Evolutionary conservation across 495 filamentous ascomycete genomes (phyloP).

Genomic region (Trypethelium eluteriae): DNA sequence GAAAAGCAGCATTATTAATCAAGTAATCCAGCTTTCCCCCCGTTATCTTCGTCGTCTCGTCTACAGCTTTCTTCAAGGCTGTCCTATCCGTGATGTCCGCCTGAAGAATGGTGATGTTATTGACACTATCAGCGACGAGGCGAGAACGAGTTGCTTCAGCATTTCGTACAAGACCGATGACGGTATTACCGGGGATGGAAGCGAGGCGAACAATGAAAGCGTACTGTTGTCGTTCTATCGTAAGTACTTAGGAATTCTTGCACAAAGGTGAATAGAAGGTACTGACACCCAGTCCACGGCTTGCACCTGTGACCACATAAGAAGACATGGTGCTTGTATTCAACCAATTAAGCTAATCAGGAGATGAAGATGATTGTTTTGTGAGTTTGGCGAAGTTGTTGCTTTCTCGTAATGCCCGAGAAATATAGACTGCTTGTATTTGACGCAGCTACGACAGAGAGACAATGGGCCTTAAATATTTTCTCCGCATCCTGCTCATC

Average conservation of each 20-base stretch:
- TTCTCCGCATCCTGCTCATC: background rate
- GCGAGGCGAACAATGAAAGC: constrained; percentile 21
- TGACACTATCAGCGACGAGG: constrained; percentile 21
- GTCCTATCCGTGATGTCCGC: constrained; percentile 24
- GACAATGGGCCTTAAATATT: background rate
- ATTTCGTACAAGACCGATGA: constrained; percentile 24
- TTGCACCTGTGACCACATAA: constrained; percentile 50
- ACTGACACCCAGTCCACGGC: constrained; percentile 44
- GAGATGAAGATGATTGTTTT: too few species aligned
- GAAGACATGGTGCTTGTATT: constrained; percentile 39
- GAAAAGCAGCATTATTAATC: constrained; percentile 28
- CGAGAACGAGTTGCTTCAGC: constrained; percentile 9
- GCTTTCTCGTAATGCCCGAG: too few species aligned
- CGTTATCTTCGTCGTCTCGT: constrained; percentile 17
- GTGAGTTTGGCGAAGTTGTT: too few species aligned
- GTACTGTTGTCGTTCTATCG: constrained; percentile 14
- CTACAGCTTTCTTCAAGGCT: constrained; percentile 23
- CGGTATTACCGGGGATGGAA: constrained; percentile 18
- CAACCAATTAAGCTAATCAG: background rate
- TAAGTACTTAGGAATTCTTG: background rate
- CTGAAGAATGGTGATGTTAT: constrained; percentile 24
- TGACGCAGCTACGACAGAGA: background rate
- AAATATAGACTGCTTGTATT: background rate
- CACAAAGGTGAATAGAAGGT: background rate
- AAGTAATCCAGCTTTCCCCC: constrained; percentile 25